Percentiles rank a stretch among this genome's conserved stretches.
Evolutionary conservation across 768 basidiomycete species (phyloP).

Genomic region (Leucocoprinus birnbaumii): DNA sequence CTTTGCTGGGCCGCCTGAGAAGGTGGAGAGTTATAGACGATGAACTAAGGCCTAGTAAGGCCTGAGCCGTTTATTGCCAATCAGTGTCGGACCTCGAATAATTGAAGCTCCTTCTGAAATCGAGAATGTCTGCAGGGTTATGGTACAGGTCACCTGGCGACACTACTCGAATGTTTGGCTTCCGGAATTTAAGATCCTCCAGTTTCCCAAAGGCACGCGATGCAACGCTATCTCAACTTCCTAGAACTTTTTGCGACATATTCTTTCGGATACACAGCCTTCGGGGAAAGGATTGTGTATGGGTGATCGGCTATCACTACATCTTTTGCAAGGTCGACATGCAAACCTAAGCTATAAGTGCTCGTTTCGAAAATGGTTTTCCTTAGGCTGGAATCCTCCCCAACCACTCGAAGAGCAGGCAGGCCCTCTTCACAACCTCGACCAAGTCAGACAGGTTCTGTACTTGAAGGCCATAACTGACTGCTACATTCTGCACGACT

Average conservation of each 20-base stretch:
- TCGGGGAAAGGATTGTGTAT: background rate
- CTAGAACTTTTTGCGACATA: background rate
- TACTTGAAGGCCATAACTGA: background rate
- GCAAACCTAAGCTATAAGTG: background rate
- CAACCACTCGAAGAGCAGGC: background rate
- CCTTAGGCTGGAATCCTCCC: background rate
- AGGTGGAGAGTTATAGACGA: too few species aligned
- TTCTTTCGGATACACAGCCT: background rate
- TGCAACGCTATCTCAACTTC: too few species aligned
- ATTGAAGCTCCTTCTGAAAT: too few species aligned
- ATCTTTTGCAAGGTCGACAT: background rate
- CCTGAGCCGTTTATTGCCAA: too few species aligned
- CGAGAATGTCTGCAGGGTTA: too few species aligned
- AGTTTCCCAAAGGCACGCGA: too few species aligned
- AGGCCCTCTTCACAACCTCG: background rate
- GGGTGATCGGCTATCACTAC: background rate
- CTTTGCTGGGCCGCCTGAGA: too few species aligned
- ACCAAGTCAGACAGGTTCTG: slow-evolving; percentile 10
- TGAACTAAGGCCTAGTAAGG: too few species aligned
- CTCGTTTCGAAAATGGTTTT: background rate
- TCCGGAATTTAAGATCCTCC: too few species aligned
- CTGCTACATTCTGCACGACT: background rate
- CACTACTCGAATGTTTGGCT: too few species aligned
- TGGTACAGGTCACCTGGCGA: too few species aligned
- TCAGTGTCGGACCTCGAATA: too few species aligned